These are phyloP conservation scores for Botrytis squamosa DNA, from an alignment of 2,329 filamentous ascomycete species.

Conservation along the genomic window DNA sequence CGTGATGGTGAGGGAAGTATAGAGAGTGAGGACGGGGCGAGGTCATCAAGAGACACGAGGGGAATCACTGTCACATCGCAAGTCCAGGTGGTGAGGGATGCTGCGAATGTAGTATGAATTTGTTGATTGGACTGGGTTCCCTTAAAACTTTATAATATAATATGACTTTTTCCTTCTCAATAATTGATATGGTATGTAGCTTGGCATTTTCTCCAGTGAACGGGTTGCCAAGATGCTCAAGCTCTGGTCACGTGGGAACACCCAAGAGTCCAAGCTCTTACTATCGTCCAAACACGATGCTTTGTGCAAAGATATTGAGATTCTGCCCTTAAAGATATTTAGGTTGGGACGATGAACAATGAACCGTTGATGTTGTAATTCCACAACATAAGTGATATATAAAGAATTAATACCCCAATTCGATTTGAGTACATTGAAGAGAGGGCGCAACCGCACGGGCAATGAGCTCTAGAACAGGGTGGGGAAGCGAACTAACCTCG, in stretches of 20 bases:
- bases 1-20: constrained; percentile 3
- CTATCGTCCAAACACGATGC: background rate
- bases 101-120: background rate
- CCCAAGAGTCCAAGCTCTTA: background rate
- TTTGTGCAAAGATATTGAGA: background rate
- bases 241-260: background rate
- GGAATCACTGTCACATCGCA: constrained; percentile 11
- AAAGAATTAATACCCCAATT: background rate
- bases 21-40: background rate
- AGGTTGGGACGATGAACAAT: background rate
- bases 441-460: background rate
- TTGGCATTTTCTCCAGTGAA: background rate
- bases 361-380: background rate
- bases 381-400: background rate
- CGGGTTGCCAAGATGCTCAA: background rate
- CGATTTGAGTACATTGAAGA: background rate
- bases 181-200: background rate
- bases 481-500: constrained; percentile 1
- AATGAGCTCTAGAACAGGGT: background rate
- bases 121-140: background rate
- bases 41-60: background rate
- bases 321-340: background rate
- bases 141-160: background rate
- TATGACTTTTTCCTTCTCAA: background rate
- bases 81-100: constrained; percentile 4